phyloP scores from a whole-genome alignment of 495 filamentous ascomycete genomes.

The Paragyromitra xinjiangensis region DNA sequence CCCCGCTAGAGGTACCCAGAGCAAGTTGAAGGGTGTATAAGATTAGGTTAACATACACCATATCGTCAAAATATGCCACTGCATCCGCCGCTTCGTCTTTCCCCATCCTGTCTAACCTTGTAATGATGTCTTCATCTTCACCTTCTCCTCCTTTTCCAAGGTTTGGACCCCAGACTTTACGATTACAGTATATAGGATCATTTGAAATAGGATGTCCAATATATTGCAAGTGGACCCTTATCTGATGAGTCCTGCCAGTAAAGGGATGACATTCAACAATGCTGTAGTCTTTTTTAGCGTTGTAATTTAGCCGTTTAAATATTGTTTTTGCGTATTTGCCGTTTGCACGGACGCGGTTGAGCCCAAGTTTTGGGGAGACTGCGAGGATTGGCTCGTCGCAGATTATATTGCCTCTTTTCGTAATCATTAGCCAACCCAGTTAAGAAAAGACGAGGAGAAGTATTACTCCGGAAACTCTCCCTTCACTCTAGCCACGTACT shows the following conservation, averaged over 20 bases:
- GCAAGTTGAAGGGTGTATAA: neutral
- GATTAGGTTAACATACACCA: slow-evolving; percentile 66
- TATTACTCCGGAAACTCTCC: slow-evolving; percentile 80
- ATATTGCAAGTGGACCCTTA: slow-evolving; percentile 93
- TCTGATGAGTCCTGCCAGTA: slow-evolving; percentile 93
- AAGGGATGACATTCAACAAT: slow-evolving; percentile 93
- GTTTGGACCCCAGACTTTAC: slow-evolving; percentile 82
- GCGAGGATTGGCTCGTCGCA: slow-evolving; percentile 93
- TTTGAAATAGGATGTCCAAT: slow-evolving; percentile 94
- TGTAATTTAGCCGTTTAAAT: slow-evolving; percentile 85
- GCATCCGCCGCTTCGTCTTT: slow-evolving; percentile 90
- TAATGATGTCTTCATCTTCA: slow-evolving; percentile 86
- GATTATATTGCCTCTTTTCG: slow-evolving; percentile 68
- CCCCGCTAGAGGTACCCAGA: neutral
- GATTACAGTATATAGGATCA: slow-evolving; percentile 96
- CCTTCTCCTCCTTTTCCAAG: slow-evolving; percentile 76
- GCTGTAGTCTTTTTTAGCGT: slow-evolving; percentile 68
- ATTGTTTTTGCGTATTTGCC: slow-evolving; percentile 89
- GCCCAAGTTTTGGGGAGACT: slow-evolving; percentile 91
- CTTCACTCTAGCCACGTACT: slow-evolving; percentile 90
- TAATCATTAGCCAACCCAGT: neutral
- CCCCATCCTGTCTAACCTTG: slow-evolving; percentile 85
- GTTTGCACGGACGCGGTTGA: slow-evolving; percentile 91
- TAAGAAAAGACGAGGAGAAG: neutral
- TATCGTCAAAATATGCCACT: slow-evolving; percentile 91